Evolutionary conservation across 2,329 filamentous ascomycete genomes (phyloP).

Genomic region (Myotisia sp.): DNA sequence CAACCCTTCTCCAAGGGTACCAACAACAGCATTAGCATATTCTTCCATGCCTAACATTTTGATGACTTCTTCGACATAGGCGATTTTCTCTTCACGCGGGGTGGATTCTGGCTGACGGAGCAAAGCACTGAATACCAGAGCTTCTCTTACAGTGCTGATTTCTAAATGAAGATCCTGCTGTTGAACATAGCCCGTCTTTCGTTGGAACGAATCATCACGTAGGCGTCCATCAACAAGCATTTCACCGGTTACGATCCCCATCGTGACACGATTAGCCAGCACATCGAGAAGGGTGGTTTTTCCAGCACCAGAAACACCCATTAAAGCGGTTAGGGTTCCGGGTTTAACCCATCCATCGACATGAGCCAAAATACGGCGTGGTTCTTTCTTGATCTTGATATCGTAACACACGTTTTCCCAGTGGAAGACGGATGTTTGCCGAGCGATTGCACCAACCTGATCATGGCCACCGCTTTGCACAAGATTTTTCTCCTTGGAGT

Average conservation of each 20-base stretch:
- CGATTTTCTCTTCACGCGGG: conserved; percentile 60
- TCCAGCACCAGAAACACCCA: conserved; percentile 83
- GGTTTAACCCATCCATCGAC: conserved; percentile 92
- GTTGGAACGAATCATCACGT: conserved; percentile 63
- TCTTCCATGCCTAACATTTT: conserved; percentile 81
- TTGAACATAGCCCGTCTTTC: conserved; percentile 63
- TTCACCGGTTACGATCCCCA: conserved; percentile 76
- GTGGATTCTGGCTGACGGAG: conserved; percentile 68
- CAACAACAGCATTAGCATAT: conserved; percentile 80
- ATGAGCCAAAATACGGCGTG: conserved; percentile 63
- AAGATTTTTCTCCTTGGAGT: conserved; percentile 8
- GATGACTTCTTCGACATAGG: conserved; percentile 83
- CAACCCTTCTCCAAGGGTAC: conserved; percentile 65
- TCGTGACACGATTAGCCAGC: conserved; percentile 69
- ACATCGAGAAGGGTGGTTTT: conserved; percentile 86
- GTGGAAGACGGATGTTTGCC: conserved; percentile 53
- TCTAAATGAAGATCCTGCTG: conserved; percentile 82
- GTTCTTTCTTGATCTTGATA: conserved; percentile 63
- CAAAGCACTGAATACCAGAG: conserved; percentile 70
- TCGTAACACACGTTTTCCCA: conserved; percentile 77
- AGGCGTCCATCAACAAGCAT: conserved; percentile 68
- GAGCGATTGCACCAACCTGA: conserved; percentile 18
- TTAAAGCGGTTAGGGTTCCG: conserved; percentile 74
- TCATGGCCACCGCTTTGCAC: conserved; percentile 19
- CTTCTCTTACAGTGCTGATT: conserved; percentile 77